These are phyloP conservation scores for Aspergillus flavus DNA, from an alignment of 2,329 filamentous ascomycete genomes.

Conservation along the genomic window DNA sequence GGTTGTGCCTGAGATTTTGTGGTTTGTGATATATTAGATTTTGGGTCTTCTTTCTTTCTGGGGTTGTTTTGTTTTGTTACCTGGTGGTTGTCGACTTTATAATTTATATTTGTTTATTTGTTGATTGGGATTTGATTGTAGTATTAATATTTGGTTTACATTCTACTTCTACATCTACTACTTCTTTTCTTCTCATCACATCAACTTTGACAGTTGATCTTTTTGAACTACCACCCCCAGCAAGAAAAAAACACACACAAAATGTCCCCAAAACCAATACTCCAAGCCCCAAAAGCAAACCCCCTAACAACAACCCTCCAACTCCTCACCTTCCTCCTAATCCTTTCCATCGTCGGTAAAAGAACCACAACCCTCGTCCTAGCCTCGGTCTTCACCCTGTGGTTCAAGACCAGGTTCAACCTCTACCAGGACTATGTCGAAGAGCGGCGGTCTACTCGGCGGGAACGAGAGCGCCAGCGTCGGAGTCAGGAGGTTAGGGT, in stretches of 20 bases:
- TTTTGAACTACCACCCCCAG: background rate
- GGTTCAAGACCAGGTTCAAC: constrained; percentile 9
- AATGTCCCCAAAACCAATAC: background rate
- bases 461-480: background rate
- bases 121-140: background rate
- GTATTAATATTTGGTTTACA: background rate
- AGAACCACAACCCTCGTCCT: constrained; percentile 4
- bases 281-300: background rate
- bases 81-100: background rate
- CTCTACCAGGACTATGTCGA: background rate
- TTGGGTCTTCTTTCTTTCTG: background rate
- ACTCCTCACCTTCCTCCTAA: background rate
- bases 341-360: background rate
- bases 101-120: background rate
- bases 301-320: background rate
- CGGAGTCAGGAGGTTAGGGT: background rate
- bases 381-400: constrained; percentile 26
- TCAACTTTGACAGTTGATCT: background rate
- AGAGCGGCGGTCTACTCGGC: background rate
- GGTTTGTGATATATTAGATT: background rate
- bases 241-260: background rate
- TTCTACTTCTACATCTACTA: background rate
- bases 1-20: background rate
- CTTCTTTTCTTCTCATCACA: background rate
- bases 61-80: background rate